Evolutionary conservation across 805 yeast species (phyloP), one percentile per base, ranked within the genome.

Genomic region (Wickerhamiella bombiphila): DNA sequence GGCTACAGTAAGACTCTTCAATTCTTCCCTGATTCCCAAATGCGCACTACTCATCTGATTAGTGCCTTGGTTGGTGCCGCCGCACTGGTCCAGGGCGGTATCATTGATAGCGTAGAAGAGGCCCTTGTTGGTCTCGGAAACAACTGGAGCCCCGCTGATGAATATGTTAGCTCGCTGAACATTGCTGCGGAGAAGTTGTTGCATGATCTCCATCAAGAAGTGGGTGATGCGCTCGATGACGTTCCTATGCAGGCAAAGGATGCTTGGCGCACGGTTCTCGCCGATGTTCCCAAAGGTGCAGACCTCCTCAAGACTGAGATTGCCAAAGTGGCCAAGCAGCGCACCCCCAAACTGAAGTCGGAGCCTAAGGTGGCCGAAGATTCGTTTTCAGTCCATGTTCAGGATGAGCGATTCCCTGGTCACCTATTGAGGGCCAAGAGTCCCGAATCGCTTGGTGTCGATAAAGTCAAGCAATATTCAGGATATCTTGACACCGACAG

Each of bases 401-500:
- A 16, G 14, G 49, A 46, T 34, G 42, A 31, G 28, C 32, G 39
- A 34, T 40, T 46, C 44, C 48, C 45, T 3, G 41, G 40, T 22
- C 29, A 24, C 57, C 60, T 69, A 43, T 63, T 80, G 58, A 72
- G 88, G 54, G 71, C 74, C 48, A 70, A 69, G 59, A 64, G 63
- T 50, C 93, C 93, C 11, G 64, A 67, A 44, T 64, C 61, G 28
- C 68, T 86, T 47, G 93, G 93, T 14, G 61, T 86, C 40, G 96
- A 88, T 61, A 58, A 66, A 4, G 94, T 82, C 35, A 73, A 77
- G 53, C 94, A 83, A 58, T 76, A 71, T 56, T 67, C 86, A 26
- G 95, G 95, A 38, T 83, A 83, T 59, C 70, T 83, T 54, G 94
- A 83, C 58, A 72, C 66, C 46, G 81, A 76, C 34, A 79, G 72